These are phyloP conservation scores for Globisporangium okanoganense DNA, from an alignment of 352 stramenopile genomes.

Conservation along the genomic window DNA sequence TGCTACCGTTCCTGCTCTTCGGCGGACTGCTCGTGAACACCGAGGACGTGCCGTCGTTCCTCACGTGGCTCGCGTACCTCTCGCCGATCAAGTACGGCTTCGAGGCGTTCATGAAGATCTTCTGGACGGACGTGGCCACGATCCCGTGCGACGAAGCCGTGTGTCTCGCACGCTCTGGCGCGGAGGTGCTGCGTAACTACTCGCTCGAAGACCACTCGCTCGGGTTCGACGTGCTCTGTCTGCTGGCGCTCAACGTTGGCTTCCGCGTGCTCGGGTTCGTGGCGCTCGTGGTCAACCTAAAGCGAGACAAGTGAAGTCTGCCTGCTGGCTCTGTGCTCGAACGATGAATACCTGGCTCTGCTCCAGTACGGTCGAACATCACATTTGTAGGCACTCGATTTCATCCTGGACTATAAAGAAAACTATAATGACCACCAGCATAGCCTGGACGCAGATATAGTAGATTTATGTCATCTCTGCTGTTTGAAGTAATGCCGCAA, in stretches of 20 bases:
- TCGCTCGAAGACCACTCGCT: constrained; percentile 29
- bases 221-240: constrained; percentile 28
- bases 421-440: too few species aligned
- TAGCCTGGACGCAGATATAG: too few species aligned
- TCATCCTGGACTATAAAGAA: too few species aligned
- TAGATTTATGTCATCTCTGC: too few species aligned
- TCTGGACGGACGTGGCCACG: constrained; percentile 26
- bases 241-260: constrained; percentile 31
- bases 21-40: constrained; percentile 43
- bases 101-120: constrained; percentile 46
- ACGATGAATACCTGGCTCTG: too few species aligned
- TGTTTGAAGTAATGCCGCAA: too few species aligned
- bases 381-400: too few species aligned
- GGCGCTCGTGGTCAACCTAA: constrained; percentile 26
- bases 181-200: constrained; percentile 7
- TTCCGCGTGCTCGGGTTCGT: constrained; percentile 31
- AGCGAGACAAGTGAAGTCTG: constrained; percentile 16
- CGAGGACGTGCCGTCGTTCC: constrained; percentile 15
- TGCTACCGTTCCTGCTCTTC: constrained; percentile 43
- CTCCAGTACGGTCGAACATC: too few species aligned
- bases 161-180: background rate
- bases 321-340: too few species aligned
- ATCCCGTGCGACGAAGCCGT: constrained; percentile 27
- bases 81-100: constrained; percentile 50
- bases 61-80: constrained; percentile 37